phyloP scores from a whole-genome alignment of 371 early-diverging fungal genomes.

The Actinomortierella ambigua region DNA sequence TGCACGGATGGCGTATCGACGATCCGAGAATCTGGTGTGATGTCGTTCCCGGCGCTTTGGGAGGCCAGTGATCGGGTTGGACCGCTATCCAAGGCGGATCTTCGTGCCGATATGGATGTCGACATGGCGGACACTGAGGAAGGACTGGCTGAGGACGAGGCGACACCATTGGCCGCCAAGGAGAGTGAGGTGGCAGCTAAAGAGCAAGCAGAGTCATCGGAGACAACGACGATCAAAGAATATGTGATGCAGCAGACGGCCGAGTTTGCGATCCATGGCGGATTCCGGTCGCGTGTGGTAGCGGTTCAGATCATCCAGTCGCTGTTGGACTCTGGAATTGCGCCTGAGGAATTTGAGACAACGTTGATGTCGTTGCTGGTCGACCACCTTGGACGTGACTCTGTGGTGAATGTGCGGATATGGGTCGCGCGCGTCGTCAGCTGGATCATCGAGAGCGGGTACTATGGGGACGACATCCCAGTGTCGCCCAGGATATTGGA shows the following conservation, averaged over 20 bases:
- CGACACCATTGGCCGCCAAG: not conserved
- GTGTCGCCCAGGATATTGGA: conserved; percentile 16
- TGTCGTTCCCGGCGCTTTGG: conserved; percentile 51
- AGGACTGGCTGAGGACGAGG: conserved; percentile 6
- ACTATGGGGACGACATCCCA: conserved; percentile 20
- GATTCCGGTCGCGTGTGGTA: conserved; percentile 42
- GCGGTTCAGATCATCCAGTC: conserved; percentile 47
- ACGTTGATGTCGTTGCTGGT: conserved; percentile 24
- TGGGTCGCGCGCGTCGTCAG: conserved; percentile 37
- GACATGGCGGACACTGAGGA: not conserved
- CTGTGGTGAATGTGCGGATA: conserved; percentile 40
- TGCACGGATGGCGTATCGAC: conserved; percentile 63
- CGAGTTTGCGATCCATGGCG: conserved; percentile 33
- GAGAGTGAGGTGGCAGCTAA: conserved; percentile 20
- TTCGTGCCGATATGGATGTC: no score
- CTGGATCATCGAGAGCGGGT: conserved; percentile 37
- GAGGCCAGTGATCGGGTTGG: conserved; percentile 30
- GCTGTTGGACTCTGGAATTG: conserved; percentile 29
- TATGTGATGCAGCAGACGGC: conserved; percentile 24
- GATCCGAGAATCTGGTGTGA: conserved; percentile 60
- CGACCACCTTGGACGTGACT: conserved; percentile 23
- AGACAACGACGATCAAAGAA: conserved; percentile 28
- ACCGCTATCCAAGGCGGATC: conserved; percentile 4
- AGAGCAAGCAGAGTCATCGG: not conserved
- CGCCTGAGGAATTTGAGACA: conserved; percentile 24